phyloP scores from a whole-genome alignment of 192 early-diverging fungal genomes.

The Coemansia sp. region DNA sequence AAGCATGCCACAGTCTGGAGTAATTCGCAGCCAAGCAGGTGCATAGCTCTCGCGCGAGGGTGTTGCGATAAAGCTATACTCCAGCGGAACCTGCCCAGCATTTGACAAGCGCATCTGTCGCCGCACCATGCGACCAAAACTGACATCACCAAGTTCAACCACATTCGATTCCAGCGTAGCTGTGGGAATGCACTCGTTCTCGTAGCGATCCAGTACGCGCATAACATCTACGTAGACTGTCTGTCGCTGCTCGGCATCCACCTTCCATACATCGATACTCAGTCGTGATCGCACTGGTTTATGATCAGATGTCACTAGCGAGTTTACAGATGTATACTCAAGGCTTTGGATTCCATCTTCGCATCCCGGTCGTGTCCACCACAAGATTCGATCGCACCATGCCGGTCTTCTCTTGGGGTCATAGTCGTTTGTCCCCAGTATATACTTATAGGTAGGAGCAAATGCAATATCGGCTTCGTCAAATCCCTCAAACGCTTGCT shows the following conservation, averaged over 20 bases:
- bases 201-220: slow-evolving; percentile 71
- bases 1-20: slow-evolving; percentile 65
- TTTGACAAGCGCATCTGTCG: slow-evolving; percentile 65
- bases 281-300: slow-evolving; percentile 84
- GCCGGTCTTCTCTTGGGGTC: slow-evolving; percentile 86
- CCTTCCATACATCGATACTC: slow-evolving; percentile 60
- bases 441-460: slow-evolving; percentile 91
- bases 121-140: slow-evolving; percentile 52
- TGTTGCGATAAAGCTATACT: slow-evolving; percentile 74
- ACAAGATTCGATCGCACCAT: slow-evolving; percentile 94
- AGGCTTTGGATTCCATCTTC: slow-evolving; percentile 26
- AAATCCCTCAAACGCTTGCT: slow-evolving; percentile 80
- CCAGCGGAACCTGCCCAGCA: slow-evolving; percentile 68
- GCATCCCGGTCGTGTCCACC: slow-evolving; percentile 63
- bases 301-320: slow-evolving; percentile 64
- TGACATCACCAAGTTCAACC: slow-evolving; percentile 72
- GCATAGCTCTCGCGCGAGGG: slow-evolving; percentile 54
- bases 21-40: slow-evolving; percentile 73
- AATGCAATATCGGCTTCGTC: slow-evolving; percentile 78
- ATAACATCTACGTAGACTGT: slow-evolving; percentile 60
- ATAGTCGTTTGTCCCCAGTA: slow-evolving; percentile 75
- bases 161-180: slow-evolving; percentile 57
- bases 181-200: slow-evolving; percentile 77
- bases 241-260: slow-evolving; percentile 58
- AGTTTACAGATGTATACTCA: slow-evolving; percentile 17